Evolutionary conservation across 495 filamentous ascomycete species (phyloP), one percentile per base, ranked within the genome.

Genomic region (Oleoguttula mirabilis): DNA sequence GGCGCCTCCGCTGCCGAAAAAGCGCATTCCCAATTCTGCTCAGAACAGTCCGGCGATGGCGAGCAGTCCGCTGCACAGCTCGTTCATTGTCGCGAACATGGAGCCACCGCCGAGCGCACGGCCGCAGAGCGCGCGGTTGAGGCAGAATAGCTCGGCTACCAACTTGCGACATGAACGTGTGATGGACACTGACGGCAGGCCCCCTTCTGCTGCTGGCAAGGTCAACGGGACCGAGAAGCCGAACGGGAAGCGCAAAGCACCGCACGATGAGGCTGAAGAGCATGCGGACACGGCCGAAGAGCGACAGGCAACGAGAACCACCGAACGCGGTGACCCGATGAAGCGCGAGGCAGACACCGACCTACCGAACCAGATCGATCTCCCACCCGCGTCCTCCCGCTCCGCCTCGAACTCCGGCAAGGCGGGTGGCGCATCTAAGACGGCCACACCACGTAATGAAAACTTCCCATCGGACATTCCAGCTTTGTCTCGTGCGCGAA

Each of bases 41-140:
- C 50, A 53, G 11, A 34, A 27, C 21, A 48, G 45, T 33, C 51
- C 54, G 12, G 41, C 51, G 7, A 12, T 52, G 24, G 54, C 51
- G 12, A 55, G 52, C 34, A 55, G 52, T 43, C 54, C 54, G 22
- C 41, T 54, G 21, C 43, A 48, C 25, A 15, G 34, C 11, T 23
- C 36, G 10, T 57, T 54, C 41, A 41, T 10, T 32, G 15, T 38
- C n/a, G 16, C 32, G 12, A 19, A 10, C 4, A 48, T 43, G 49
- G 45, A 48, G 35, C 41, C 41, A 8, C 50, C 50, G 11, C 31
- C 49, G 1, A 15, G 6, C 6, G 38, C 20, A 6, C 14, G 39
- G 14, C 11, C 35, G 34, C 44, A 43, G 27, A 37, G 44, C 34
- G 38, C 30, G 24, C 24, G 50, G 10, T 20, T 53, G 27, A 32